Evolutionary conservation across 306 rosid species (phyloP).

Genomic region (Cicer judaicum): DNA sequence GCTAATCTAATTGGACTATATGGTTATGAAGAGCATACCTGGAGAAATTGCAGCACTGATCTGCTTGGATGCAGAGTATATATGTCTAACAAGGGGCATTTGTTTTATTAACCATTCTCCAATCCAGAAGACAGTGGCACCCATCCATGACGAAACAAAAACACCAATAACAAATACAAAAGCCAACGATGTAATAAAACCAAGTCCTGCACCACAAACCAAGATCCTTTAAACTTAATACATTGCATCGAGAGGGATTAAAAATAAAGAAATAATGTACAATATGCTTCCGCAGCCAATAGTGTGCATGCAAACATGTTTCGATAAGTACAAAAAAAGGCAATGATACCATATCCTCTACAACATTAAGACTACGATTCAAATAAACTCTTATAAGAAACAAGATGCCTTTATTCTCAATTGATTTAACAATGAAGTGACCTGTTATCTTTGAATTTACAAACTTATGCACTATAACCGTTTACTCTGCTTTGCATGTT

Average conservation of each 20-base stretch:
- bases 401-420: constrained; percentile 18
- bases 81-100: constrained; percentile 91
- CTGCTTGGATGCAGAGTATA: constrained; percentile 93
- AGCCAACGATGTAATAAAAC: constrained; percentile 78
- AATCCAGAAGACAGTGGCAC: constrained; percentile 79
- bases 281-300: not conserved
- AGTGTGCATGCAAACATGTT: not conserved
- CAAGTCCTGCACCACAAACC: constrained; percentile 80
- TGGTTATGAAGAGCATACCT: constrained; percentile 53
- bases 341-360: not conserved
- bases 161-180: constrained; percentile 87
- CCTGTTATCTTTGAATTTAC: constrained; percentile 9
- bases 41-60: constrained; percentile 93
- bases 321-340: constrained; percentile 24
- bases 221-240: constrained; percentile 39
- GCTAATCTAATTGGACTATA: constrained; percentile 24
- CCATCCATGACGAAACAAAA: constrained; percentile 93
- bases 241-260: constrained; percentile 9
- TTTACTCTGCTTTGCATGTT: not conserved
- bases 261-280: not conserved
- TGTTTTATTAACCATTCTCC: constrained; percentile 93
- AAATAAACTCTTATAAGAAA: constrained; percentile 37
- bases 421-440: not conserved
- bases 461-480: constrained; percentile 10
- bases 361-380: constrained; percentile 12